Conservation (phyloP, 257 asterid species). For the Cynanchum wilfordii region DNA sequence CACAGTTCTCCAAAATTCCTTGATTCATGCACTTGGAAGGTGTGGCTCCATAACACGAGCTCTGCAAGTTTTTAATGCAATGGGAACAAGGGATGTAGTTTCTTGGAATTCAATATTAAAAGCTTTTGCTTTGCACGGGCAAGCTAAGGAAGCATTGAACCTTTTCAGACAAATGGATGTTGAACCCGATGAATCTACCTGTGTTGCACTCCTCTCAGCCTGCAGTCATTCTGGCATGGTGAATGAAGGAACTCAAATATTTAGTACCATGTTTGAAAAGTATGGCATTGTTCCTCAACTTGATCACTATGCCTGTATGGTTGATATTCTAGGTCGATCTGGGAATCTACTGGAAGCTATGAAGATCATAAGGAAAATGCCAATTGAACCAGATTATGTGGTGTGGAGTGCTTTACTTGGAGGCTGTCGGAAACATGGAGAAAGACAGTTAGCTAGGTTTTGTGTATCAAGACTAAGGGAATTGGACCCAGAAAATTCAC, state of each 20-base stretch:
- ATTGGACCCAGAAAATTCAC: conserved; percentile 62
- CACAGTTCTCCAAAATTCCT: conserved; percentile 51
- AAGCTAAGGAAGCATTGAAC: conserved; percentile 45
- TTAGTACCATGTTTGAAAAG: conserved; percentile 44
- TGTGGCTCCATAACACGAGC: conserved; percentile 62
- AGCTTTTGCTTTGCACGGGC: conserved; percentile 80
- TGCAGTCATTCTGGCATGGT: conserved; percentile 88
- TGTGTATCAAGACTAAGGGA: conserved; percentile 57
- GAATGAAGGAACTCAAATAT: conserved; percentile 54
- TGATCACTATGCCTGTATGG: conserved; percentile 85
- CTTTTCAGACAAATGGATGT: conserved; percentile 53
- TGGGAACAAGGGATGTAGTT: conserved; percentile 48
- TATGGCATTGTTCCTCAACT: conserved; percentile 68
- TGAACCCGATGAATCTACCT: conserved; percentile 59
- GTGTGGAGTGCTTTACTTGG: conserved; percentile 87
- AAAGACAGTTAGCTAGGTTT: conserved; percentile 41
- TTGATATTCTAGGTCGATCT: conserved; percentile 64
- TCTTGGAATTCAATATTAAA: conserved; percentile 81
- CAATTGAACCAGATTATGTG: conserved; percentile 69
- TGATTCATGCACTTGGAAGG: conserved; percentile 75
- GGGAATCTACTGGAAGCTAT: conserved; percentile 61
- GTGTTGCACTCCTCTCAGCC: conserved; percentile 67
- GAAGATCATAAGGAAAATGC: conserved; percentile 46
- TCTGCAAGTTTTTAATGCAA: conserved; percentile 46
- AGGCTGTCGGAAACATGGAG: conserved; percentile 80